Evolutionary conservation across 1,139 yeast genomes (phyloP).

Genomic region (Saccharomyces hybrid): DNA sequence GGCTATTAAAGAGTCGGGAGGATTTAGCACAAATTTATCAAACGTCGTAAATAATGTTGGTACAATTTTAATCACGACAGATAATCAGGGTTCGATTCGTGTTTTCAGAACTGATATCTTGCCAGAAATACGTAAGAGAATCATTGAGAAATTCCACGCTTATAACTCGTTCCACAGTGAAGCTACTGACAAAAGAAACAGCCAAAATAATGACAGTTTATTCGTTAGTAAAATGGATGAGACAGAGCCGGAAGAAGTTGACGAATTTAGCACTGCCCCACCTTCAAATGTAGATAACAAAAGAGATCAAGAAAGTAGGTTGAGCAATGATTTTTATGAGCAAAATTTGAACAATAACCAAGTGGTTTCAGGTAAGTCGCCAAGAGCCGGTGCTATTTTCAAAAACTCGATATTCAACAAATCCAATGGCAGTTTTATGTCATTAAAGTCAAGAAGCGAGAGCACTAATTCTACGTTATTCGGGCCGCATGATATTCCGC

Average conservation of each 20-base stretch:
- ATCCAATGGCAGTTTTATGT: conserved; percentile 10
- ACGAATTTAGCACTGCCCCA: neutral
- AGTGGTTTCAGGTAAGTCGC: conserved; percentile 2
- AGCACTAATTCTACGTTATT: conserved; percentile 8
- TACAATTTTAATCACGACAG: conserved; percentile 61
- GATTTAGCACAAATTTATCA: conserved; percentile 10
- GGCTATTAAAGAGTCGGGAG: neutral
- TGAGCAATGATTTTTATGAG: neutral
- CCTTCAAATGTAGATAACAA: neutral
- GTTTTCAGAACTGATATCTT: conserved; percentile 79
- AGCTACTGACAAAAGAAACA: neutral
- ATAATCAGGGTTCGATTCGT: conserved; percentile 62
- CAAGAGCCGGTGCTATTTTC: conserved; percentile 19
- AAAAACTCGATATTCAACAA: conserved; percentile 10
- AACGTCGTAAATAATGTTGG: conserved; percentile 30
- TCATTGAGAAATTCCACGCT: conserved; percentile 20
- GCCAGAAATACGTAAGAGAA: conserved; percentile 33
- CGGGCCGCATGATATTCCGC: conserved; percentile 5
- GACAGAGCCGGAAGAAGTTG: neutral
- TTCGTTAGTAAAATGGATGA: neutral
- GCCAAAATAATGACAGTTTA: neutral
- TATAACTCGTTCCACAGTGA: neutral
- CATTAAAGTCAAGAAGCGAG: conserved; percentile 7
- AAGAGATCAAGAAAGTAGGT: neutral
- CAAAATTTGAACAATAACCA: neutral